These are phyloP conservation scores for Primulina tabacum DNA, from an alignment of 257 asterid species.

Conservation along the genomic window DNA sequence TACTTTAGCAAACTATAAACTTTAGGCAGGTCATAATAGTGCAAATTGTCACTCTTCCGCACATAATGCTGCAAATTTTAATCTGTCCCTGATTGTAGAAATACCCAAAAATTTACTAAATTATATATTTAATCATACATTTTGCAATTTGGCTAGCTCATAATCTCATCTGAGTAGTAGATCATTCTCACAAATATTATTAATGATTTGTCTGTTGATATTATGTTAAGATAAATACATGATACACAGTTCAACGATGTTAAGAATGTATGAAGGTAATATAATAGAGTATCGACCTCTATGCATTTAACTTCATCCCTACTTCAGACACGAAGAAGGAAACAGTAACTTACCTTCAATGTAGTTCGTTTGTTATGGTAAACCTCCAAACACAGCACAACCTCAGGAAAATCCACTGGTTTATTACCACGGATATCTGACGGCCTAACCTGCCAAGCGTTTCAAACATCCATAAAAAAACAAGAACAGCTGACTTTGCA, in stretches of 20 bases:
- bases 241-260: constrained; percentile 6
- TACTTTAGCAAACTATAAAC: background rate
- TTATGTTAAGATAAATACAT: background rate
- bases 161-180: background rate
- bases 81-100: background rate
- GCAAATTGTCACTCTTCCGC: background rate
- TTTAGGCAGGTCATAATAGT: background rate
- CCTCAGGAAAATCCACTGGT: constrained; percentile 69
- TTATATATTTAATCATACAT: background rate
- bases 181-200: background rate
- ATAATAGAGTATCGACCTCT: background rate
- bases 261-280: background rate
- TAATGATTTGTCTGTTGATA: background rate
- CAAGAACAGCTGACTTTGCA: constrained; percentile 10
- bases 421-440: constrained; percentile 39
- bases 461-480: constrained; percentile 18
- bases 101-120: no score
- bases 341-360: constrained; percentile 48
- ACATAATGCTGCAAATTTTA: background rate
- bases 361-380: constrained; percentile 59
- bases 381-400: constrained; percentile 67
- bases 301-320: background rate
- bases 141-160: background rate
- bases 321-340: constrained; percentile 12
- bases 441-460: constrained; percentile 52